Evolutionary conservation across 306 rosid genomes (phyloP).

Genomic region (Corylus americana): DNA sequence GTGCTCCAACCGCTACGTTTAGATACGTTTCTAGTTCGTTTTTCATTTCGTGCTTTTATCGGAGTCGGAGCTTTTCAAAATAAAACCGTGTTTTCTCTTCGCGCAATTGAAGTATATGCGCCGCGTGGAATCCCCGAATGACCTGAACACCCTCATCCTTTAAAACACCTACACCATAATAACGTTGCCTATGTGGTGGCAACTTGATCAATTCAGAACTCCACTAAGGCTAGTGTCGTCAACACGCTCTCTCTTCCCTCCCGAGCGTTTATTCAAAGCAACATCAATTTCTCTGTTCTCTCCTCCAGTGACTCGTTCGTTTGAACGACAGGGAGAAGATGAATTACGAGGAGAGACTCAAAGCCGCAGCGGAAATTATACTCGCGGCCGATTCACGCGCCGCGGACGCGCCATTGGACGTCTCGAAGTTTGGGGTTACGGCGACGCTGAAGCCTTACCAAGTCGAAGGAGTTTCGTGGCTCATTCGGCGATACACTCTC

Average conservation of each 20-base stretch:
- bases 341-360: constrained; percentile 64
- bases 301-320: neutral
- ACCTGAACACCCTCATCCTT: neutral
- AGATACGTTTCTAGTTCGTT: no score
- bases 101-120: neutral
- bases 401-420: constrained; percentile 29
- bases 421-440: constrained; percentile 56
- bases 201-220: neutral
- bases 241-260: constrained; percentile 24
- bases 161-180: neutral
- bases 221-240: constrained; percentile 3
- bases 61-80: no score
- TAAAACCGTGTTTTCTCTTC: no score
- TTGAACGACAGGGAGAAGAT: constrained; percentile 32
- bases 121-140: neutral
- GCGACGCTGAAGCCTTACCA: constrained; percentile 84
- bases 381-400: constrained; percentile 39
- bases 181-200: neutral
- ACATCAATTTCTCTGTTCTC: neutral
- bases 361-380: constrained; percentile 53
- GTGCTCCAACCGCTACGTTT: no score
- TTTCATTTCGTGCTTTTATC: no score
- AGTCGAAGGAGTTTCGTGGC: constrained; percentile 89
- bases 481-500: constrained; percentile 64
- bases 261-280: constrained; percentile 22